Conservation (phyloP, 257 asterid genomes). For the Fraxinus anomala region DNA sequence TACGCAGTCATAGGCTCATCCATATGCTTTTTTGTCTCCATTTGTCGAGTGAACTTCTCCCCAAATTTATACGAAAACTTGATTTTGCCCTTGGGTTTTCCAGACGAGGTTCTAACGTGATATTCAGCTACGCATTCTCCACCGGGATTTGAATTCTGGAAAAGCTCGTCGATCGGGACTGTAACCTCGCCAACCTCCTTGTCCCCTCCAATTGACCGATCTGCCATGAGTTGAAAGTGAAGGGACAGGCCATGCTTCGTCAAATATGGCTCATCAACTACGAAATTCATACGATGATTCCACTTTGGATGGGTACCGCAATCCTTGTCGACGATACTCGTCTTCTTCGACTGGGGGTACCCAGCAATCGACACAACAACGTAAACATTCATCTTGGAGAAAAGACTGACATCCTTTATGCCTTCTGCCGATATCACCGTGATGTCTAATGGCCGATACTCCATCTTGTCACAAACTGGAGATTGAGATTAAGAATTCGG, state of each 20-base stretch:
- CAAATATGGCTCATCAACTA: constrained; percentile 62
- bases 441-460: constrained; percentile 49
- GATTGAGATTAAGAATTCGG: not conserved
- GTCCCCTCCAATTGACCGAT: constrained; percentile 44
- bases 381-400: constrained; percentile 60
- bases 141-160: constrained; percentile 7
- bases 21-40: constrained; percentile 24
- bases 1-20: constrained; percentile 57
- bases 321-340: constrained; percentile 45
- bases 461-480: constrained; percentile 36
- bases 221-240: constrained; percentile 53
- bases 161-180: constrained; percentile 60
- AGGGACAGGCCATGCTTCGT: constrained; percentile 54
- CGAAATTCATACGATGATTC: constrained; percentile 56
- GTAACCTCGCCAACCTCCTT: constrained; percentile 62
- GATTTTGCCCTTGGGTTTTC: constrained; percentile 70
- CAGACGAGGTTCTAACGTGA: constrained; percentile 52
- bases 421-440: constrained; percentile 51
- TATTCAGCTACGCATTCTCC: constrained; percentile 48
- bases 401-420: constrained; percentile 45
- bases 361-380: constrained; percentile 51
- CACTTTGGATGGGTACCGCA: constrained; percentile 54
- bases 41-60: constrained; percentile 47
- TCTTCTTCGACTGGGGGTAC: constrained; percentile 44
- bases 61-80: constrained; percentile 67